Base-by-base conservation (phyloP, 495 filamentous ascomycete species). In the Bathelium albidoporum region DNA sequence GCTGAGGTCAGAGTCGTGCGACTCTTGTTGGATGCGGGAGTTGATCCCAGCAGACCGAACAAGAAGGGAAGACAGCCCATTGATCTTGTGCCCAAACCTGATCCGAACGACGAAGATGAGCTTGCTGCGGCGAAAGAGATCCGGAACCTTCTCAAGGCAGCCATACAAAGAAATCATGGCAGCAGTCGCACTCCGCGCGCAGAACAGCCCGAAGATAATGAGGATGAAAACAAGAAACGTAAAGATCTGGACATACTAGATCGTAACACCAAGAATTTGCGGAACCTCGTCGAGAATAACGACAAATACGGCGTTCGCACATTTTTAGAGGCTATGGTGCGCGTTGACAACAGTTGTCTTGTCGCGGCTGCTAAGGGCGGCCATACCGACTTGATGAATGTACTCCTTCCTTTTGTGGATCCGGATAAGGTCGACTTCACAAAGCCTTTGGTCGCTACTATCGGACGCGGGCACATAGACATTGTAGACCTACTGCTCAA, bases 391-490 rank as follows among this genome's bases (percentile, higher is more conserved):
- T 88, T 95, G 16, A 81, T 97, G 52, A 89, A 89, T 70, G 79
- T 96, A 43, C 79, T 97, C 59, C 77, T 97, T 62, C 95, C 89
- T 7, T 82, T 95, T 69, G 89, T 90, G 1, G 92, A 95, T 71
- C 94, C 93, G 0, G 75, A 73, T 32, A 86, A 85, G 61, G 78
- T 88, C 66, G 87, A 87, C 65, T 55, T 64, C 7, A 73, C 75
- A 36, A 97, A 93, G 0, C 95, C 95, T 2, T 95, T 98, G 82
- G 81, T 96, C 32, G 90, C 90, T 39, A 90, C 94, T 1, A 96
- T 98, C 62, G 94, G 94, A 10, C 85, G 91, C 61, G 91, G 91
- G 12, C 94, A 95, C 71, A 78, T 89, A 29, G 86, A 86, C 55
- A 88, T 96, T 41, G 83, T 98, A 39, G 80, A 86, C 53, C 81